phyloP scores from a whole-genome alignment of 2,329 filamentous ascomycete genomes.

The Paraconiothyrium sp. region DNA sequence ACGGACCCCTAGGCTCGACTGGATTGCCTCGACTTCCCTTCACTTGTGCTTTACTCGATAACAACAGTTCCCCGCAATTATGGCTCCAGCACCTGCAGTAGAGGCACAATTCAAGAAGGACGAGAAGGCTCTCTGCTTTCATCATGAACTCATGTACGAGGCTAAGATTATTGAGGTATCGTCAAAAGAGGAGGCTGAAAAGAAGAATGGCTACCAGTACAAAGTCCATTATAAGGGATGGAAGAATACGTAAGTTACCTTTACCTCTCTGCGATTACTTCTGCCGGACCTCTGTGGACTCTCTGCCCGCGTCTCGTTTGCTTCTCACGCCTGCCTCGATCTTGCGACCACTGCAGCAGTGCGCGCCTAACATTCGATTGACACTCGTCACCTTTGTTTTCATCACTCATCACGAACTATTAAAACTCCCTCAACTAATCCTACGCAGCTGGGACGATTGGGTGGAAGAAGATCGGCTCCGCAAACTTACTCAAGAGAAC shows the following conservation, averaged over 20 bases:
- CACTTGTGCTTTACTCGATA: constrained; percentile 24
- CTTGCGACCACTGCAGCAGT: constrained; percentile 25
- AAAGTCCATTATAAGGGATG: constrained; percentile 99
- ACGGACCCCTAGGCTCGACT: constrained; percentile 23
- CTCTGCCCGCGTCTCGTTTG: constrained; percentile 22
- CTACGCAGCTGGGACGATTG: constrained; percentile 88
- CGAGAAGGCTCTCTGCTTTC: constrained; percentile 95
- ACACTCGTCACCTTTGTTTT: neutral
- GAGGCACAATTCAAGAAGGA: constrained; percentile 73
- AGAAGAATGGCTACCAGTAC: constrained; percentile 82
- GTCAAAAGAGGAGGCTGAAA: constrained; percentile 68
- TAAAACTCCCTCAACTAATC: constrained; percentile 25
- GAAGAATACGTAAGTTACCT: constrained; percentile 84
- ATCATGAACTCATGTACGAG: constrained; percentile 96
- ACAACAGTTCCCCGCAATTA: constrained; percentile 26
- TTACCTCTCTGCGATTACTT: constrained; percentile 17
- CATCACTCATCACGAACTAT: neutral
- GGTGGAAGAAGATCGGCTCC: constrained; percentile 91
- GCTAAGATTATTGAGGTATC: constrained; percentile 90
- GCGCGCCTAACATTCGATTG: constrained; percentile 4
- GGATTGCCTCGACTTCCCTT: constrained; percentile 14
- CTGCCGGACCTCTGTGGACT: constrained; percentile 1
- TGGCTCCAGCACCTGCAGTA: constrained; percentile 64
- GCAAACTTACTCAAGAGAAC: constrained; percentile 95
- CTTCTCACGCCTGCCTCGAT: constrained; percentile 19